These are phyloP conservation scores for Trichoderma atroviride DNA, from an alignment of 2,329 filamentous ascomycete species.

Conservation along the genomic window DNA sequence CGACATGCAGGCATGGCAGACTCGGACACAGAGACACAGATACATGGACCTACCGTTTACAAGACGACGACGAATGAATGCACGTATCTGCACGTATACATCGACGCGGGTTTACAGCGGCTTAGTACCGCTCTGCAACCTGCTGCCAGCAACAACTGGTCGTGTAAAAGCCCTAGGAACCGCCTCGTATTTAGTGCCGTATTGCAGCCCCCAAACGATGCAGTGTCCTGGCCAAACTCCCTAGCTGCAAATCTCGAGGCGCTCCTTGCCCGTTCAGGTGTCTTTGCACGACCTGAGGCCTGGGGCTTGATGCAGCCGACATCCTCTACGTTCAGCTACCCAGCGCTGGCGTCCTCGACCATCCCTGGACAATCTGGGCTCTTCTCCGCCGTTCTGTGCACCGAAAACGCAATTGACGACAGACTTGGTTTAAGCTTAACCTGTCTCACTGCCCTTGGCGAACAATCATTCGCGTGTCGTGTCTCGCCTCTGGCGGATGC, in stretches of 20 bases:
- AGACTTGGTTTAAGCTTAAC: slow-evolving; percentile 27
- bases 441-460: slow-evolving; percentile 23
- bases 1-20: neutral
- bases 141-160: neutral
- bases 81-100: neutral
- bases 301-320: neutral
- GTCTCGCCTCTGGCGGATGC: slow-evolving; percentile 20
- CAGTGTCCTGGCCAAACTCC: neutral
- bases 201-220: slow-evolving; percentile 1
- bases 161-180: neutral
- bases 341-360: neutral
- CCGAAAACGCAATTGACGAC: slow-evolving; percentile 7
- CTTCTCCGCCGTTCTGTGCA: neutral
- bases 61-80: neutral
- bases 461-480: slow-evolving; percentile 5
- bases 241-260: slow-evolving; percentile 17
- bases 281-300: neutral
- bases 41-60: neutral
- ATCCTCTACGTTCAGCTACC: neutral
- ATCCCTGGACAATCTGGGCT: neutral
- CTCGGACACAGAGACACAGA: neutral
- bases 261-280: slow-evolving; percentile 8
- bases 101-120: neutral
- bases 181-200: neutral
- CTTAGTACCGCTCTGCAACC: neutral